These are phyloP conservation scores for Grammothele lineata DNA, from an alignment of 768 basidiomycete species.

Conservation along the genomic window DNA sequence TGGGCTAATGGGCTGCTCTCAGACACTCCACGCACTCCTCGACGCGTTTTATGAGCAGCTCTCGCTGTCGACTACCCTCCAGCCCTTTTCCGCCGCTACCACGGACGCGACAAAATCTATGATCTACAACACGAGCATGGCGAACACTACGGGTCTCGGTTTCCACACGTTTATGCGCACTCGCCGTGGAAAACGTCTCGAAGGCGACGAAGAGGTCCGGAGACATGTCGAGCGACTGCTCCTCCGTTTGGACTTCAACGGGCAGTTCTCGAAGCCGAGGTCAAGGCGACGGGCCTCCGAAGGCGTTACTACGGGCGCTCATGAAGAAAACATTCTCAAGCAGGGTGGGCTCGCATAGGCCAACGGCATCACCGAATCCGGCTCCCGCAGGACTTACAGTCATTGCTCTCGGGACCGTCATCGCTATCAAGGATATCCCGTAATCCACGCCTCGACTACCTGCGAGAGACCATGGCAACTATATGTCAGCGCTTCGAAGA, in stretches of 20 bases:
- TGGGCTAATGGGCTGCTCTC: too few relatives aligned
- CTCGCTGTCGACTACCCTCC: slow-evolving; percentile 70
- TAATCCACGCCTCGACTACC: too few relatives aligned
- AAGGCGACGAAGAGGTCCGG: slow-evolving; percentile 63
- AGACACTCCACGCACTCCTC: slow-evolving; percentile 67
- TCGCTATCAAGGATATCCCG: too few relatives aligned
- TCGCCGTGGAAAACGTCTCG: slow-evolving; percentile 45
- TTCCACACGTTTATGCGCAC: slow-evolving; percentile 47
- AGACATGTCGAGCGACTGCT: slow-evolving; percentile 81
- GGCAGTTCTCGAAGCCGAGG: slow-evolving; percentile 56
- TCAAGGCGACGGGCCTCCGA: slow-evolving; percentile 27
- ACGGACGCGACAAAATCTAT: slow-evolving; percentile 64
- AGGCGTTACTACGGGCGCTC: slow-evolving; percentile 40
- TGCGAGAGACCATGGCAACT: too few relatives aligned
- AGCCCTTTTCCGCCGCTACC: slow-evolving; percentile 54
- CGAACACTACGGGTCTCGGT: slow-evolving; percentile 37
- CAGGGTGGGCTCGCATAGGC: slow-evolving; percentile 24
- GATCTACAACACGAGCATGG: slow-evolving; percentile 51
- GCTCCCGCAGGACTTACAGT: too few relatives aligned
- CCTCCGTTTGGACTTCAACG: slow-evolving; percentile 83
- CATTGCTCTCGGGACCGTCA: too few relatives aligned
- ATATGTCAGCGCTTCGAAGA: too few relatives aligned
- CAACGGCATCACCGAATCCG: too few relatives aligned
- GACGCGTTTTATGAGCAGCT: slow-evolving; percentile 80
- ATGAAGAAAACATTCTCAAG: slow-evolving; percentile 27